These are phyloP conservation scores for Aspergillus carbonarius DNA, from an alignment of 2,329 filamentous ascomycete species.

Conservation along the genomic window DNA sequence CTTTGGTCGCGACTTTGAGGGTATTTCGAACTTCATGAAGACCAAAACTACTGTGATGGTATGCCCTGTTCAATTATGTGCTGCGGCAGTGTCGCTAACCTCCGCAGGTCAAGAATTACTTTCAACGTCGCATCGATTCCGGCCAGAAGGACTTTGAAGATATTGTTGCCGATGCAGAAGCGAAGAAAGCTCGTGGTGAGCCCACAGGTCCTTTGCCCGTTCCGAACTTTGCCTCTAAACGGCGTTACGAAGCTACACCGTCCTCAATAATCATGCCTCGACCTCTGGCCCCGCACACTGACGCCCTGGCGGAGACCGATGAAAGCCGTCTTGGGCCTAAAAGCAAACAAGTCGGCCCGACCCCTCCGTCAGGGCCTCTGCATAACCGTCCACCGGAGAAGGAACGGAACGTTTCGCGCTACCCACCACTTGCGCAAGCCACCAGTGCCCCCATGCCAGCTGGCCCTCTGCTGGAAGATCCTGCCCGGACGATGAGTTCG, in stretches of 20 bases:
- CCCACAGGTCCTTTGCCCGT: constrained; percentile 45
- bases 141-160: constrained; percentile 48
- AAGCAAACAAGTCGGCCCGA: constrained; percentile 30
- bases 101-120: constrained; percentile 51
- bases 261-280: constrained; percentile 42
- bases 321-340: constrained; percentile 32
- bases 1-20: constrained; percentile 50
- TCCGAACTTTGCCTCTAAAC: constrained; percentile 46
- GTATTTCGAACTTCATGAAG: constrained; percentile 52
- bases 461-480: constrained; percentile 35
- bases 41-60: constrained; percentile 55
- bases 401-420: constrained; percentile 35
- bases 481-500: constrained; percentile 31
- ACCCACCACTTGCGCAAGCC: constrained; percentile 43
- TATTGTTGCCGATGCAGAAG: constrained; percentile 43
- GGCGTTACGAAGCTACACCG: constrained; percentile 49
- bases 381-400: constrained; percentile 38
- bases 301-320: constrained; percentile 34
- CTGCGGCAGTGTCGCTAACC: neutral
- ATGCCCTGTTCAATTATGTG: constrained; percentile 18
- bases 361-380: constrained; percentile 32
- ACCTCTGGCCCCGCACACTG: constrained; percentile 44
- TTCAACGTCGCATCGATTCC: constrained; percentile 44
- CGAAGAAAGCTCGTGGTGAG: constrained; percentile 46
- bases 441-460: constrained; percentile 26